These are phyloP conservation scores for Boletus barrowsii DNA, from an alignment of 768 basidiomycete genomes.

Conservation along the genomic window DNA sequence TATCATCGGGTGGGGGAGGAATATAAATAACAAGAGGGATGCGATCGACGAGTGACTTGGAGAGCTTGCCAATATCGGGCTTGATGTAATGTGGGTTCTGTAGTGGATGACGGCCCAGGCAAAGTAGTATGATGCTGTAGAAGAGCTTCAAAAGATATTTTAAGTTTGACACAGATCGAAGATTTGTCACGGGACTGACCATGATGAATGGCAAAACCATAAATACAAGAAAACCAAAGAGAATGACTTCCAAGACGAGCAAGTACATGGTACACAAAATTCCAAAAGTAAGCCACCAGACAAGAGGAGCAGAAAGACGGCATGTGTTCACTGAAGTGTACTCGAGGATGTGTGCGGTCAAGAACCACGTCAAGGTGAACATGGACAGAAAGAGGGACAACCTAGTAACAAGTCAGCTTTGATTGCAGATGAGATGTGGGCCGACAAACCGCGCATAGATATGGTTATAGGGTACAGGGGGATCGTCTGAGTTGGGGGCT, in stretches of 20 bases:
- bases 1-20: slow-evolving; percentile 64
- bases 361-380: slow-evolving; percentile 77
- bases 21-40: slow-evolving; percentile 87
- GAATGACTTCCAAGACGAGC: slow-evolving; percentile 66
- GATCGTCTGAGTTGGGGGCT: slow-evolving; percentile 25
- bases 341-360: slow-evolving; percentile 74
- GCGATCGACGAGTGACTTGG: slow-evolving; percentile 67
- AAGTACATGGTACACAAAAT: slow-evolving; percentile 79
- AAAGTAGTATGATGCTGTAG: slow-evolving; percentile 77
- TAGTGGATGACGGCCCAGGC: slow-evolving; percentile 75
- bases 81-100: slow-evolving; percentile 72
- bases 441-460: slow-evolving; percentile 28
- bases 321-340: slow-evolving; percentile 77
- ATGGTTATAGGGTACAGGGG: slow-evolving; percentile 22
- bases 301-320: slow-evolving; percentile 67
- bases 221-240: slow-evolving; percentile 75
- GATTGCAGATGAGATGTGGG: background rate
- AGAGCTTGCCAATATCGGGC: slow-evolving; percentile 74
- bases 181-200: slow-evolving; percentile 43
- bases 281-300: slow-evolving; percentile 86
- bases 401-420: slow-evolving; percentile 29
- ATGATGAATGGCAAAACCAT: slow-evolving; percentile 75
- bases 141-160: slow-evolving; percentile 46
- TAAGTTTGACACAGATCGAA: slow-evolving; percentile 3
- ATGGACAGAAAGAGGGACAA: slow-evolving; percentile 64